These are phyloP conservation scores for Cymodocea nodosa DNA, from an alignment of 116 monocot genomes.

Conservation along the genomic window DNA sequence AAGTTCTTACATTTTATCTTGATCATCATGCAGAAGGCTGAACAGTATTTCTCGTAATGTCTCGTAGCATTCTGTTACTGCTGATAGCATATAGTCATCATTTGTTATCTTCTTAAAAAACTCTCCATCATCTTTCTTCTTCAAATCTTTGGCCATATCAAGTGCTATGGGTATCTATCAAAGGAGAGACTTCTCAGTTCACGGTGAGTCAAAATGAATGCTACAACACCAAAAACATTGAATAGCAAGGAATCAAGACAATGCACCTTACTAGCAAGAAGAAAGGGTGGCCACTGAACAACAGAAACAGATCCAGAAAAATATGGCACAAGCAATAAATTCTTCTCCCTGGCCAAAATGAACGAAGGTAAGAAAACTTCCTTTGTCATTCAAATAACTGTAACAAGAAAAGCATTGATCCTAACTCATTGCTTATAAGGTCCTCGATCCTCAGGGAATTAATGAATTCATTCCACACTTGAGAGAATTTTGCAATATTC, in stretches of 20 bases:
- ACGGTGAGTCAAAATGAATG: neutral
- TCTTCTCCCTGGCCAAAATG: slow-evolving; percentile 50
- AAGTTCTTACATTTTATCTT: slow-evolving; percentile 50
- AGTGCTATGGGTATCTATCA: slow-evolving; percentile 91
- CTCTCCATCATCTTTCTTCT: slow-evolving; percentile 56
- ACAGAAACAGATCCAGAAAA: slow-evolving; percentile 57
- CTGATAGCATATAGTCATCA: slow-evolving; percentile 72
- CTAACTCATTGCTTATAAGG: slow-evolving; percentile 69
- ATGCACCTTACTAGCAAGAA: slow-evolving; percentile 91
- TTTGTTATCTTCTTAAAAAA: slow-evolving; percentile 67
- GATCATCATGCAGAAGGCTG: slow-evolving; percentile 42
- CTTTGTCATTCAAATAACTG: neutral
- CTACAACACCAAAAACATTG: too few species aligned
- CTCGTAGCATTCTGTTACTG: slow-evolving; percentile 85
- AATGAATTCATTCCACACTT: slow-evolving; percentile 91
- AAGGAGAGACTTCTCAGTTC: slow-evolving; percentile 2
- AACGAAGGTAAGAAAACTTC: slow-evolving; percentile 1
- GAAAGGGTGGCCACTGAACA: slow-evolving; percentile 98
- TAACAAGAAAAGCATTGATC: slow-evolving; percentile 2
- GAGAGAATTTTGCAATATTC: slow-evolving; percentile 69
- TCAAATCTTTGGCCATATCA: slow-evolving; percentile 95
- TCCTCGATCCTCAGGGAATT: slow-evolving; percentile 67
- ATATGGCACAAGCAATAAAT: slow-evolving; percentile 80
- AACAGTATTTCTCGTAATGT: slow-evolving; percentile 56
- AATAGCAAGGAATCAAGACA: neutral